Conservation (phyloP, 176 grass and related monocot genomes). For the Bolboschoenus planiculmis region DNA sequence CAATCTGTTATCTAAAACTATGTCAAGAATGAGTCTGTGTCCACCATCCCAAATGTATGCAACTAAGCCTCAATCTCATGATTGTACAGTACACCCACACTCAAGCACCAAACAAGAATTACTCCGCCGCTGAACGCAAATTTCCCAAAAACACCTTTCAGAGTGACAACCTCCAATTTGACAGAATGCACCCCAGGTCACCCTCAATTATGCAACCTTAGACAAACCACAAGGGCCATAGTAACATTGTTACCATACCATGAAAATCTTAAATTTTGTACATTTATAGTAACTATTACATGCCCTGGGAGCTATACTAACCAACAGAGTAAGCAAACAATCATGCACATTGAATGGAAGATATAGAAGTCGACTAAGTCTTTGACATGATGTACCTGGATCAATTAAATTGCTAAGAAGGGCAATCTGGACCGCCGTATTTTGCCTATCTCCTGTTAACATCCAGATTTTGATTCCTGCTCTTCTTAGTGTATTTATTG, state of each 20-base stretch:
- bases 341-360: neutral
- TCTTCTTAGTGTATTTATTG: slow-evolving; percentile 71
- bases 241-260: neutral
- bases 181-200: neutral
- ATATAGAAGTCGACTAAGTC: neutral
- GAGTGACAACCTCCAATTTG: neutral
- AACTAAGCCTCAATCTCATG: neutral
- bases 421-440: slow-evolving; percentile 88
- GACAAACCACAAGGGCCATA: neutral
- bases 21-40: neutral
- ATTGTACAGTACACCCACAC: neutral
- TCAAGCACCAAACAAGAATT: neutral
- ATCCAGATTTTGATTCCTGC: slow-evolving; percentile 98
- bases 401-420: slow-evolving; percentile 79
- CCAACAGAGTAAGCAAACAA: neutral
- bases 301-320: neutral
- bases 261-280: neutral
- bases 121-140: neutral
- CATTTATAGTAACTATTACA: neutral
- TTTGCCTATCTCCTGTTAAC: slow-evolving; percentile 92
- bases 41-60: neutral
- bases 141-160: neutral
- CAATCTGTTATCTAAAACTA: neutral
- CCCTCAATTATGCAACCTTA: neutral
- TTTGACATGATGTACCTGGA: slow-evolving; percentile 34